phyloP scores from a whole-genome alignment of 768 basidiomycete species.

The Amanita pseudoporphyria region DNA sequence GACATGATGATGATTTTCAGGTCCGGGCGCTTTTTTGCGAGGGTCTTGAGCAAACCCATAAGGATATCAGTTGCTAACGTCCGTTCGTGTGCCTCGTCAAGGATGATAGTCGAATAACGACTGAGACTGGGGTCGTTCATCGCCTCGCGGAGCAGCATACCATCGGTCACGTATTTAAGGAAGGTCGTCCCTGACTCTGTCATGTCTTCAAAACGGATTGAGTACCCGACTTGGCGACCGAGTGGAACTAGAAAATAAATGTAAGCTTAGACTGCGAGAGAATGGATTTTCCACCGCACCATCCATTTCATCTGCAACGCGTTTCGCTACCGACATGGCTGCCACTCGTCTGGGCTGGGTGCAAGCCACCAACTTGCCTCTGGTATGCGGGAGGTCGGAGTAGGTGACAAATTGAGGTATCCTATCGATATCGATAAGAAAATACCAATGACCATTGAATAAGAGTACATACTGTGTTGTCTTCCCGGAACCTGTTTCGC shows the following conservation, averaged over 20 bases:
- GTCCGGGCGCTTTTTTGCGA: too few relatives aligned
- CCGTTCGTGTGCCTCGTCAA: too few relatives aligned
- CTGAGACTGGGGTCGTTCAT: slow-evolving; percentile 91
- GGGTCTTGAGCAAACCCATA: too few relatives aligned
- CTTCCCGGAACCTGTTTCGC: too few relatives aligned
- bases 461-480: slow-evolving; percentile 61
- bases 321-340: slow-evolving; percentile 97
- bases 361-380: slow-evolving; percentile 86
- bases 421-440: slow-evolving; percentile 27
- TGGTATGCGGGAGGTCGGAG: slow-evolving; percentile 90
- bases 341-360: slow-evolving; percentile 94
- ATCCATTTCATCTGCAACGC: slow-evolving; percentile 99
- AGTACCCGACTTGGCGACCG: too few relatives aligned
- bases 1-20: too few relatives aligned
- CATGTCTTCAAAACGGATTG: too few relatives aligned
- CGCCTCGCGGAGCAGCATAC: too few relatives aligned
- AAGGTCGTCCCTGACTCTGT: slow-evolving; percentile 85
- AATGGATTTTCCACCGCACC: slow-evolving; percentile 35
- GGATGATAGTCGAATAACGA: slow-evolving; percentile 94
- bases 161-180: too few relatives aligned
- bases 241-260: slow-evolving; percentile 58
- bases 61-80: too few relatives aligned
- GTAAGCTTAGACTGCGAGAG: neutral
- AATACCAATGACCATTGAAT: neutral
- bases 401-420: slow-evolving; percentile 96